phyloP scores from a whole-genome alignment of 192 early-diverging fungal species.

The Diversispora eburnea region DNA sequence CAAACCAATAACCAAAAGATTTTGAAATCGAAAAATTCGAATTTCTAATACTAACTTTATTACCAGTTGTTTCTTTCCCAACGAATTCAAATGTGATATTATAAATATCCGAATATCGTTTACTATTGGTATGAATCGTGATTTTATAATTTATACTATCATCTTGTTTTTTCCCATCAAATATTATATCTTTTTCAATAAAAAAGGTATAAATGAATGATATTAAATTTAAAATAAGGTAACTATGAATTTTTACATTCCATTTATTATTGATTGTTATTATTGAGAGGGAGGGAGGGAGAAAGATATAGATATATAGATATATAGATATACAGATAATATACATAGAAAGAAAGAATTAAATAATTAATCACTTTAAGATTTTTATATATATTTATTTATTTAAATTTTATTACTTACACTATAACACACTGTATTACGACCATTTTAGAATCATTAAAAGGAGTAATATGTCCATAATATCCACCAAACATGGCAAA shows the following conservation, averaged over 20 bases:
- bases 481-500: slow-evolving; percentile 71
- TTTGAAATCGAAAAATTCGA: slow-evolving; percentile 52
- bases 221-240: slow-evolving; percentile 46
- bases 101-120: slow-evolving; percentile 51
- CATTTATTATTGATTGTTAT: not conserved
- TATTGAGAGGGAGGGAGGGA: not conserved
- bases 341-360: not conserved
- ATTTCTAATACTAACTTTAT: slow-evolving; percentile 35
- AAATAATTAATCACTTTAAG: not conserved
- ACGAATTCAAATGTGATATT: slow-evolving; percentile 53
- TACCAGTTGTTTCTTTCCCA: slow-evolving; percentile 27
- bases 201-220: slow-evolving; percentile 55
- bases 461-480: slow-evolving; percentile 66
- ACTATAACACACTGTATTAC: slow-evolving; percentile 55
- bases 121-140: slow-evolving; percentile 30
- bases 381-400: not conserved
- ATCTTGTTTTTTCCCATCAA: slow-evolving; percentile 54
- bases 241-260: slow-evolving; percentile 25
- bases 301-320: not conserved
- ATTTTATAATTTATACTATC: not conserved
- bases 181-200: slow-evolving; percentile 66
- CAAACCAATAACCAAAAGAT: slow-evolving; percentile 62
- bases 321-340: not conserved
- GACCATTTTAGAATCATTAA: slow-evolving; percentile 59
- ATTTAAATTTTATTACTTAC: slow-evolving; percentile 34